Base-by-base conservation (phyloP, 2,329 filamentous ascomycete species). In the Colletotrichum abscissum region DNA sequence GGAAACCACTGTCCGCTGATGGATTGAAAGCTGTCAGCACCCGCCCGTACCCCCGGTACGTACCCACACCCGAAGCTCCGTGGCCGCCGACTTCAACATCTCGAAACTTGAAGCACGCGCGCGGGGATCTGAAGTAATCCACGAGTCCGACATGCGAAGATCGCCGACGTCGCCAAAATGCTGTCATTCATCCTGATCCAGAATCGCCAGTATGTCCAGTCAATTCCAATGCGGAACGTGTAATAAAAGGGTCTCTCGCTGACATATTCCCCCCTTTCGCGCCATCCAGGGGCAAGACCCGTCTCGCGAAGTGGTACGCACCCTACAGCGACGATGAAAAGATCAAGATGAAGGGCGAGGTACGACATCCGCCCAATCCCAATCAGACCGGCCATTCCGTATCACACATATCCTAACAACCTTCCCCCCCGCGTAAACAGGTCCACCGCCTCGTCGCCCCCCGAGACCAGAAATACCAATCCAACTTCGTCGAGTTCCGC, bases 311-410 rank as follows among this genome's bases (percentile, higher is more conserved):
- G 87, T 99, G 96, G 96, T 99, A 99, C 88, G 94, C 94, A 77
- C 96, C 97, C 75, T 99, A 98, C 88, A 97, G 92, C 85, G 97
- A 99, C 88, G 96, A 98, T 83, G 95, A 99, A 84, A 99, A 99
- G 88, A 94, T 99, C 84, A 98, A 98, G 86, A 89, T 99, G 79
- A 99, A 99, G 85, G 97, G 97, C 89, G 97, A 99, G 87, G 94
- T 95, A 86, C 71, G 86, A 83, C 7, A 52, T 38, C 38, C 67
- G 65, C 55, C 58, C 63, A 69, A 68, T 60, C 63, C 72, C 58
- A 46, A 46, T 57, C 30, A 33, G 30, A 33, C 9, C 30, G 8
- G 7, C 12, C 14, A 16, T 16, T 5, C 5, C 35, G 35, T 16
- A 38, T 38, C 14, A 5, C 5, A 6, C 12, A 38, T 6, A 38